These are phyloP conservation scores for Dactylellina parvicollis DNA, from an alignment of 2,329 filamentous ascomycete genomes.

Conservation along the genomic window DNA sequence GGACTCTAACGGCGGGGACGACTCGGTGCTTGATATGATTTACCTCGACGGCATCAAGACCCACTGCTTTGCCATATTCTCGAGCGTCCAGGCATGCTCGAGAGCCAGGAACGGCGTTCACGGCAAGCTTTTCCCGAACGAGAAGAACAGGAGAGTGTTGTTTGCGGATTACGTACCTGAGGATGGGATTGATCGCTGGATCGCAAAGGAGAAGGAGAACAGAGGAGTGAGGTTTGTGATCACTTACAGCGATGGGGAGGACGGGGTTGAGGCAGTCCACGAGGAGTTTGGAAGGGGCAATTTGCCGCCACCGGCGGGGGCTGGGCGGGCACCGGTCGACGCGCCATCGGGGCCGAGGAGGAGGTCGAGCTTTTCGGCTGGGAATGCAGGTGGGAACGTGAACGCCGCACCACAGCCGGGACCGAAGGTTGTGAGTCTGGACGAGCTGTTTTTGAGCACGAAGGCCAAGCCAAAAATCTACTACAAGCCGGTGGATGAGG, in stretches of 20 bases:
- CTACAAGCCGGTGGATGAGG: constrained; percentile 57
- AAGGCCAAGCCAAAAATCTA: constrained; percentile 58
- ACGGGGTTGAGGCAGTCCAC: constrained; percentile 46
- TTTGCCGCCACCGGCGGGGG: background rate
- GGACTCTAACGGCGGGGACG: constrained; percentile 58
- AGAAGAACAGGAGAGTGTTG: constrained; percentile 81
- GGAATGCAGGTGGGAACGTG: background rate
- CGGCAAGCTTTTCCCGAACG: constrained; percentile 83
- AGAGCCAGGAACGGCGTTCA: constrained; percentile 81
- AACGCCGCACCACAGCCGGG: constrained; percentile 21
- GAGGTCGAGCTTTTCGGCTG: constrained; percentile 28
- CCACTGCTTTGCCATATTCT: constrained; percentile 83
- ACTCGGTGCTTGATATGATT: constrained; percentile 71
- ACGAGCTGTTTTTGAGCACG: constrained; percentile 57
- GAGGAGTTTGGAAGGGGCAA: too few species aligned
- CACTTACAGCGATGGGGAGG: constrained; percentile 65
- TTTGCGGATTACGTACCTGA: constrained; percentile 91
- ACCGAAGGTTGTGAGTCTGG: constrained; percentile 54
- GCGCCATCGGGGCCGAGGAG: constrained; percentile 34
- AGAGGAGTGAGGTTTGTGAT: constrained; percentile 75
- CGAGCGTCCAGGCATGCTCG: constrained; percentile 74
- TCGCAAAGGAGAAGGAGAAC: constrained; percentile 71
- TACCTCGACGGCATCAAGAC: constrained; percentile 87
- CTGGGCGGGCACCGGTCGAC: constrained; percentile 14
- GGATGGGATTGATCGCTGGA: constrained; percentile 77